A percentile compares a stretch with the other conserved stretches of the same genome.
phyloP scores from a whole-genome alignment of 2,329 filamentous ascomycete genomes.

The Penicillium nordicum region DNA sequence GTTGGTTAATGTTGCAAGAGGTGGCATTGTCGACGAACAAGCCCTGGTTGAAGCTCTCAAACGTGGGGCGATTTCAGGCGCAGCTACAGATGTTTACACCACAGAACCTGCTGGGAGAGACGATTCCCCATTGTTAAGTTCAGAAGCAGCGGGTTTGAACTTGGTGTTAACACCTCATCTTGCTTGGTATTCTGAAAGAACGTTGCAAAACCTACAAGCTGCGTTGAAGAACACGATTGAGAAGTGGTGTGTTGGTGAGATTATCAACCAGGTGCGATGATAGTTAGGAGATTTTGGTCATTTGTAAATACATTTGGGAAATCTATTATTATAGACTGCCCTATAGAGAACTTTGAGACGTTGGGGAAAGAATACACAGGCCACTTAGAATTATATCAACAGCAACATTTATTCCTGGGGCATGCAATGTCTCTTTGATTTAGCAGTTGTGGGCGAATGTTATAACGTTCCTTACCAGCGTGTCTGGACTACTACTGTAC shows the following conservation, averaged over 20 bases:
- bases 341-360: not conserved
- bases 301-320: not conserved
- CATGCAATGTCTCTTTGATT: too few species aligned
- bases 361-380: not conserved
- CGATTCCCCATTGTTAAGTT: conserved; percentile 40
- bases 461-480: too few species aligned
- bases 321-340: not conserved
- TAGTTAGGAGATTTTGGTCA: not conserved
- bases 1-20: conserved; percentile 49
- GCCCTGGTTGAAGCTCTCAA: conserved; percentile 47
- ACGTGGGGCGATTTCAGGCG: conserved; percentile 44
- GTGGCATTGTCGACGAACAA: conserved; percentile 50
- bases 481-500: too few species aligned
- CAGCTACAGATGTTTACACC: conserved; percentile 46
- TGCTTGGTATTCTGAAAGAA: conserved; percentile 52
- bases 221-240: conserved; percentile 10
- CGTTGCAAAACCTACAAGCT: conserved; percentile 44
- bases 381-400: not conserved
- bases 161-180: conserved; percentile 52
- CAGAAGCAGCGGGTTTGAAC: conserved; percentile 44
- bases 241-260: conserved; percentile 12
- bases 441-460: too few species aligned
- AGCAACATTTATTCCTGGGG: too few species aligned
- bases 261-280: conserved; percentile 5
- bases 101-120: conserved; percentile 46